Conservation (phyloP, 2,329 filamentous ascomycete genomes). For the Colletotrichum sp. region DNA sequence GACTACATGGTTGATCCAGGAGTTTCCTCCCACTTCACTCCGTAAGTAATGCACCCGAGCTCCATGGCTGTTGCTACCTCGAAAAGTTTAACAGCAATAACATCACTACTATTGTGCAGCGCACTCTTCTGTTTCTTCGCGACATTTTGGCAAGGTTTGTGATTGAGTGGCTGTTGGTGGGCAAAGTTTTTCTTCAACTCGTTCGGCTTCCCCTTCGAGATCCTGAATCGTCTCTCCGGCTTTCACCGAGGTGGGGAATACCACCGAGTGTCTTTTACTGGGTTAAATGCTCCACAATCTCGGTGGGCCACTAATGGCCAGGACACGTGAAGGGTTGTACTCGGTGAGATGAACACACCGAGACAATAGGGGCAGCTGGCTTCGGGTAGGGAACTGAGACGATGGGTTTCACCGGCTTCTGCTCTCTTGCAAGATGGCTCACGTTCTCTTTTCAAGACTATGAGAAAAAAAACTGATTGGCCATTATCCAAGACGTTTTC, state of each 20-base stretch:
- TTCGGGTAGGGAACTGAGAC: neutral
- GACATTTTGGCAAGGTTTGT: accelerated
- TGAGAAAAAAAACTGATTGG: accelerated
- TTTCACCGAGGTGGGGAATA: neutral
- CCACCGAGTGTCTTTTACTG: accelerated
- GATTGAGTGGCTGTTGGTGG: neutral
- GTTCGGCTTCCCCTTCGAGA: neutral
- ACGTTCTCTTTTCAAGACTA: neutral
- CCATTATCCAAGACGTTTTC: accelerated
- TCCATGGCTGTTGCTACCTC: neutral
- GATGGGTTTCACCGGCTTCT: neutral
- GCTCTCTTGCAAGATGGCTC: neutral
- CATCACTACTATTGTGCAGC: neutral
- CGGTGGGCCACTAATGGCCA: neutral
- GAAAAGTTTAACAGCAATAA: neutral
- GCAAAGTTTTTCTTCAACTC: neutral
- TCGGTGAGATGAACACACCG: neutral
- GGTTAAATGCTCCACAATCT: neutral
- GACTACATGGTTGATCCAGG: neutral
- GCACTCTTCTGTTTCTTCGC: accelerated
- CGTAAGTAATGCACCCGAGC: neutral
- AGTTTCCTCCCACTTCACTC: neutral
- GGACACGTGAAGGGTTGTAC: neutral
- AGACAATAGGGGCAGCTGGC: neutral
- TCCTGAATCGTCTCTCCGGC: neutral